Evolutionary conservation across 768 basidiomycete genomes (phyloP), one percentile per base, ranked within the genome.

Genomic region (Podaxis sp.): DNA sequence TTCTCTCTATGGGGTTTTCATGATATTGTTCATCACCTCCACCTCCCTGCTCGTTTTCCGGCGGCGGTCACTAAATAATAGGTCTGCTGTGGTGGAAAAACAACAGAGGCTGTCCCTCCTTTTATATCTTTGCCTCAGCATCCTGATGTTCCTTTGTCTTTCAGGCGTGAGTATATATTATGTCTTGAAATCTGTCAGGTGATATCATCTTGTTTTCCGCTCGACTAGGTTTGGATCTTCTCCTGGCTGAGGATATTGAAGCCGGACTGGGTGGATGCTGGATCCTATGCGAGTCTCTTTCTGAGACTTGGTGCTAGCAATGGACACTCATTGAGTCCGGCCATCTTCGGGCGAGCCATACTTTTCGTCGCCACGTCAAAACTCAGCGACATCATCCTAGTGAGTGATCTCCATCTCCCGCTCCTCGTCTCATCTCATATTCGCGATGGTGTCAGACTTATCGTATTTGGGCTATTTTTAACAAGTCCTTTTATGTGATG

Each of bases 121-220:
- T 41, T 26, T 58, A 33, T 58, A 58, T 20, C 33, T 58, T 12
- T 50, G 7, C n/a, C 33, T 49, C 26, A 48, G 58, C 12, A 13
- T 58, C 5, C 10, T 50, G 58, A 58, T 58, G 58, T 58, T 58
- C 36, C 22, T 58, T 22, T 58, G 58, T 30, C 46, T 58, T 17
- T 36, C 46, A 22, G 48, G 46, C 11, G 58, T 58, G 44, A 56
- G 55, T 7, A 38, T 26, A n/a, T 15, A 1, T 2, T 37, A 17
- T 48, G 41, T n/a, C 48, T 26, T 5, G 12, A 4, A 24, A 22
- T 49, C 10, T 20, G n/a, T 58, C 2, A 11, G 22, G 28, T 12
- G 22, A 20, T n/a, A 20, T 26, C 11, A 37, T 26, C 13, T 12
- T 22, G 13, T 37, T 33, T 8, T 33, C 28, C 52, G 4, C 4